Evolutionary conservation across 1,284 basidiomycete genomes (phyloP).

Genomic region (Baeospora myosura): DNA sequence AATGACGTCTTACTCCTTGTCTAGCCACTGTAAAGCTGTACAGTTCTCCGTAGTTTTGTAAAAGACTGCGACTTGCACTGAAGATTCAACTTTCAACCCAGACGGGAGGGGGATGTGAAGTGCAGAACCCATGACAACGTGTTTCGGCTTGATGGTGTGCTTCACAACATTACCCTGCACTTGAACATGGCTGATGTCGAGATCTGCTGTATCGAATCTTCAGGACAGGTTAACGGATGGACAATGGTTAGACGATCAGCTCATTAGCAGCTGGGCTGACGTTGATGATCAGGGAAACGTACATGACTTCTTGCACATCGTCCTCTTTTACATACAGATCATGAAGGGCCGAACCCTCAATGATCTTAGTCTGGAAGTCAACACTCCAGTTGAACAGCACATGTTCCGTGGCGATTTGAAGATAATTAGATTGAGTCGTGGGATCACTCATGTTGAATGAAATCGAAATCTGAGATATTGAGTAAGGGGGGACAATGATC

Average conservation of each 20-base stretch:
- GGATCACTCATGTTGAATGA: conserved; percentile 43
- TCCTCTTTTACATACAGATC: conserved; percentile 52
- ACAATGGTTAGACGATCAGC: conserved; percentile 8
- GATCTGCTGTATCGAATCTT: conserved; percentile 75
- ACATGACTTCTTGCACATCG: conserved; percentile 63
- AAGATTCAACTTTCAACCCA: conserved; percentile 33
- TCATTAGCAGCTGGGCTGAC: conserved; percentile 2
- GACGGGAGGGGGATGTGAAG: conserved; percentile 46
- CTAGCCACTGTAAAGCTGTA: conserved; percentile 91
- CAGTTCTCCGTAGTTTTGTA: conserved; percentile 76
- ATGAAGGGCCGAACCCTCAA: conserved; percentile 73
- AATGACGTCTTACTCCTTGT: conserved; percentile 56
- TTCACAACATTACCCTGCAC: conserved; percentile 43
- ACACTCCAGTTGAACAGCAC: conserved; percentile 78
- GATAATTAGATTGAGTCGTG: conserved; percentile 77
- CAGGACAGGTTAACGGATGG: conserved; percentile 1
- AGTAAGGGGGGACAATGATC: background rate
- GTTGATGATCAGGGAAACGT: conserved; percentile 17
- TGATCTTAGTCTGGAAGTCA: conserved; percentile 64
- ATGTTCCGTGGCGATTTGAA: conserved; percentile 59
- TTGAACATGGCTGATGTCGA: conserved; percentile 56
- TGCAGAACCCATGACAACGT: conserved; percentile 69
- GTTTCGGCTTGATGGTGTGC: conserved; percentile 39
- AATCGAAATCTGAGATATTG: background rate
- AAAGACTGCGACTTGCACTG: conserved; percentile 49